These are phyloP conservation scores for Vigna nakashimae DNA, from an alignment of 306 rosid species.

Conservation along the genomic window DNA sequence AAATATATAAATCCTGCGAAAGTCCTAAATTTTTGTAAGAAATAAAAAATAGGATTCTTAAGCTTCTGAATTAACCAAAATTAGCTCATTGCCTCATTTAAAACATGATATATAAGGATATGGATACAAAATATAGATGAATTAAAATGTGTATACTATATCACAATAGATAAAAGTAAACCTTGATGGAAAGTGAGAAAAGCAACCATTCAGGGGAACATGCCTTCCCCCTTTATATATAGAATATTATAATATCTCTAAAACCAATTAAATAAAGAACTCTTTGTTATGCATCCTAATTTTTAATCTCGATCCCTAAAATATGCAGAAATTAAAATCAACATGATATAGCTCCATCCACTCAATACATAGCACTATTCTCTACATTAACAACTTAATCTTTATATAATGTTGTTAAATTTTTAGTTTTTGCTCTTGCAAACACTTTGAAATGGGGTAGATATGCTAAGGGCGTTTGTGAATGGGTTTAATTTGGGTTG, in stretches of 20 bases:
- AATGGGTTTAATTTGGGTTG: too few species aligned
- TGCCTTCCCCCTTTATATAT: not conserved
- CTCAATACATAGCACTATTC: not conserved
- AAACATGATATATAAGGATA: not conserved
- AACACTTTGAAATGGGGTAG: not conserved
- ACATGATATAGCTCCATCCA: constrained; percentile 10
- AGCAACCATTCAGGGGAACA: not conserved
- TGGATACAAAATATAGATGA: not conserved
- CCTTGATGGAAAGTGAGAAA: constrained; percentile 12
- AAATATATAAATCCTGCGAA: not conserved
- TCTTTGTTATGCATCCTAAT: not conserved
- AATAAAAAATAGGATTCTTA: not conserved
- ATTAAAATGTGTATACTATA: constrained; percentile 13
- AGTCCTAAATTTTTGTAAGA: constrained; percentile 18
- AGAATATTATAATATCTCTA: not conserved
- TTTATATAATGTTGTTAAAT: not conserved
- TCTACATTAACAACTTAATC: not conserved
- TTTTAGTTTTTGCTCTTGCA: not conserved
- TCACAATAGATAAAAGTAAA: constrained; percentile 8
- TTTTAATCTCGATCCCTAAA: constrained; percentile 13
- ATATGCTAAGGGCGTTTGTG: too few species aligned
- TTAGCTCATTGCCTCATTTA: not conserved
- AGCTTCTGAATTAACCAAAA: constrained; percentile 21
- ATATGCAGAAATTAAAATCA: constrained; percentile 18
- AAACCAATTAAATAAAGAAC: not conserved